Base-by-base conservation (phyloP, 1,139 yeast species). In the Kluyveromyces sp. region DNA sequence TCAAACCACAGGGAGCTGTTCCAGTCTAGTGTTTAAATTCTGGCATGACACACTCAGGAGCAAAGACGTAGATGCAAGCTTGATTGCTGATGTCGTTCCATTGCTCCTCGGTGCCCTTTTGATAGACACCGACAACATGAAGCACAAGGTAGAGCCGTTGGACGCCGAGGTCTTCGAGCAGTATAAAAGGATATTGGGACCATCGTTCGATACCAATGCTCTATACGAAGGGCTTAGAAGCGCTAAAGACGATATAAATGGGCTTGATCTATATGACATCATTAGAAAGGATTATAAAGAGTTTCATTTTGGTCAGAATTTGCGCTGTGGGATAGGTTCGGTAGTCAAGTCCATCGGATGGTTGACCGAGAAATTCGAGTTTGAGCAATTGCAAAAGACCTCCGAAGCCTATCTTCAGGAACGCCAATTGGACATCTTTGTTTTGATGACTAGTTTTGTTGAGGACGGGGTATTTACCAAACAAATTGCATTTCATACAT, bases 271-370 rank as follows among this genome's bases (percentile, higher is more conserved):
- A 11, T 57, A 58, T 4, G 94, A 86, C 43, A 63, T 89, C 13
- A 67, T 89, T 39, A 68, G 81, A 37, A 88, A 87, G 61, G 98
- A 89, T 60, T 89, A 84, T 63, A 89, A 89, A 58, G 81, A 79
- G 54, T 88, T 83, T 67, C 66, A 64, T 3, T 75, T 76, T 47
- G 57, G 58, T 2, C 52, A 54, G 1, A 46, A 44, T 2, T 30
- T 55, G 1, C 54, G 58, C 7, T 70, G 86, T 28, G 97, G 96
- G 0, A 81, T 88, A 54, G 76, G 92, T 43, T 83, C 96, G 0
- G 68, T 83, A 16, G 85, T 83, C 1, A 80, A 77, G 58, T 71
- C 88, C 0, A 64, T 82, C 35, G 65, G 67, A n/a, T 81, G 86
- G 80, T 55, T 84, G 1, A 53, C 68, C 42, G 58, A 64, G 8